Evolutionary conservation across 179 eudicot species (phyloP).

Genomic region (Silene vulgaris): DNA sequence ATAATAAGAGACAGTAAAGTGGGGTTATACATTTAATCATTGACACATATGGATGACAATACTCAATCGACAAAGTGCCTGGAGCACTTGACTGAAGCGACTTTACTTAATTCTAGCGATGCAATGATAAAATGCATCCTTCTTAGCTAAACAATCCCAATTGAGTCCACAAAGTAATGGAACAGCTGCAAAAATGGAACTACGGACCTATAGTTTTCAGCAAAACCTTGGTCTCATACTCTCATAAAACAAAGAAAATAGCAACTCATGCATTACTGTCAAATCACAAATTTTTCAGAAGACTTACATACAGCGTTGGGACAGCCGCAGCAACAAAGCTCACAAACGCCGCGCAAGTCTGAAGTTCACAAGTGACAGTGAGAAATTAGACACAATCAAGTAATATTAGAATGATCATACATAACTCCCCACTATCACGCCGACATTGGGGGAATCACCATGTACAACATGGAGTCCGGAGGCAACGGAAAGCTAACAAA

Average conservation of each 20-base stretch:
- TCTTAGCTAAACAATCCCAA: conserved; percentile 1
- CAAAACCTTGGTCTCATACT: not conserved
- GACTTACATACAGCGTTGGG: conserved; percentile 58
- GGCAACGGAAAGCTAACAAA: too few relatives aligned
- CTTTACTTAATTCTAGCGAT: not conserved
- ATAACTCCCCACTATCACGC: too few relatives aligned
- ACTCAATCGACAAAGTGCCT: not conserved
- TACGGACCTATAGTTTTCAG: not conserved
- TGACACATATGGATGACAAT: too few relatives aligned
- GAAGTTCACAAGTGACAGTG: conserved; percentile 26
- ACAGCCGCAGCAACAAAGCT: conserved; percentile 63
- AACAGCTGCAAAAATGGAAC: not conserved
- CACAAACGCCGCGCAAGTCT: conserved; percentile 55
- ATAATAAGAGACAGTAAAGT: too few relatives aligned
- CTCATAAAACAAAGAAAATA: not conserved
- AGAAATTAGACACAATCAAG: not conserved
- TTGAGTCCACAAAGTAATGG: not conserved
- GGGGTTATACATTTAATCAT: too few relatives aligned
- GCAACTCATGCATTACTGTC: not conserved
- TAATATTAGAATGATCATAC: not conserved
- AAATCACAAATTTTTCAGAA: not conserved
- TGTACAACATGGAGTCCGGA: too few relatives aligned
- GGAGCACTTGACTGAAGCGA: not conserved
- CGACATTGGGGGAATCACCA: too few relatives aligned
- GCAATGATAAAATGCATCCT: not conserved